Conservation (phyloP, 257 asterid genomes). For the Solanum phureja region DNA sequence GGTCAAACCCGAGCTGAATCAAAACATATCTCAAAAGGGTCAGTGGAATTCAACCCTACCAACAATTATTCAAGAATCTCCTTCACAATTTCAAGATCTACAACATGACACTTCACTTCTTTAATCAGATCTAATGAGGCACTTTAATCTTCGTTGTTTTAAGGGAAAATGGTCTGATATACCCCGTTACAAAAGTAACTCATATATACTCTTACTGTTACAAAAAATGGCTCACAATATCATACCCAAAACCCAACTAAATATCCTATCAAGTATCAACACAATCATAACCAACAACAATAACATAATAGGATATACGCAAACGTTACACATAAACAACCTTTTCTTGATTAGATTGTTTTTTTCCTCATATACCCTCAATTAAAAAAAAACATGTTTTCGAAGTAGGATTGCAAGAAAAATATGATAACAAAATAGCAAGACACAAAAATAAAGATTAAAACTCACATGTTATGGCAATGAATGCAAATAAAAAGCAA, state of each 20-base stretch:
- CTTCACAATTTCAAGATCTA: neutral
- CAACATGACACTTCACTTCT: neutral
- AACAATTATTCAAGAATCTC: neutral
- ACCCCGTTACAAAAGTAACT: too few relatives aligned
- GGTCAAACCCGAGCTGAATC: neutral
- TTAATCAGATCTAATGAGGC: neutral
- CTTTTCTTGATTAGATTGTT: neutral
- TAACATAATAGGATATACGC: neutral
- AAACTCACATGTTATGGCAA: slow-evolving; percentile 3
- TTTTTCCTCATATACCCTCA: neutral
- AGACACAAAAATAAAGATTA: neutral
- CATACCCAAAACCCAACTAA: neutral
- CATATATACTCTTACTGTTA: neutral
- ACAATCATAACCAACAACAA: neutral
- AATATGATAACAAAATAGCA: neutral
- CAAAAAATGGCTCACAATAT: neutral
- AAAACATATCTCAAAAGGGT: neutral
- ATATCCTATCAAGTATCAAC: neutral
- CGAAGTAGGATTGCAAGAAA: neutral
- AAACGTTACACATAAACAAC: neutral
- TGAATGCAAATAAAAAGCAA: neutral
- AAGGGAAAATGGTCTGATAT: neutral
- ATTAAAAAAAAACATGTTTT: neutral
- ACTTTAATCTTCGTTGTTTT: neutral
- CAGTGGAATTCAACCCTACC: neutral